Evolutionary conservation across 2,329 filamentous ascomycete species (phyloP), one percentile per base, ranked within the genome.

Genomic region (Fusarium sp.): DNA sequence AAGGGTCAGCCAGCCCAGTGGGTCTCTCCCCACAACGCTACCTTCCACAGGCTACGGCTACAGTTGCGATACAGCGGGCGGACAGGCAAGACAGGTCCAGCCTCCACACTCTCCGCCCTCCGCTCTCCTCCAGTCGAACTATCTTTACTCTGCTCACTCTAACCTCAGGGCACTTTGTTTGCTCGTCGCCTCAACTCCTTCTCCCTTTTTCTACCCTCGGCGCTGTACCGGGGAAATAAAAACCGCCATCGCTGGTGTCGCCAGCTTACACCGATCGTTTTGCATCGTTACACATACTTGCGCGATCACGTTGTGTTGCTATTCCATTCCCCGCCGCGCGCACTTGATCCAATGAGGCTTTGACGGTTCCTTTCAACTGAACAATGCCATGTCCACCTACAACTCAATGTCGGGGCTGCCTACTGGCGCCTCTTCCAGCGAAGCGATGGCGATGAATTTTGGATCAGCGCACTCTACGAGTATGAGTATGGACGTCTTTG

Each of bases 321-420:
- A 52, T 69, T 60, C 58, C 67, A 56, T 69, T 60, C 58, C 67
- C 62, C 67, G 54, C 66, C 58, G 61, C 57, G 71, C 62, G 50
- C 54, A 66, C 60, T 57, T 59, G 63, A 62, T 62, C 62, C 55
- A 67, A 77, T 76, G 73, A 72, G 71, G 70, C 74, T 66, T 71
- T 77, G 77, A 77, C 73, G 65, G 67, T 69, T 65, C 70, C 59
- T 70, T 74, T 72, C 70, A 69, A 73, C 74, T 73, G 67, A 76
- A 78, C 75, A 72, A 86, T 86, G 85, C 82, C 76, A 89, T 89
- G 87, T 84, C 85, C 71, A 82, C 82, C 75, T 89, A 84, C 82
- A 88, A 86, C 79, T 82, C 85, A 76, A 85, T 88, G 81, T 80
- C 84, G 80, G 81, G 80, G 75, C 81, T 86, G 76, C 78, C 81